A percentile compares a stretch with the other conserved stretches of the same genome.
These are phyloP conservation scores for Arabidopsis thaliana DNA, from an alignment of 345 rosid genomes.

Conservation along the genomic window TAIR10.1 NC_003076.8:23176501-23177000, in stretches of 20 bases:
- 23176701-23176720: constrained; percentile 24
- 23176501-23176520: background rate
- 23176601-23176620: background rate
- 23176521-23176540: background rate
- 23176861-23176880: no score
- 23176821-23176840: background rate
- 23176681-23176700: constrained; percentile 21
- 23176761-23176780: background rate
- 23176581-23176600: no score
- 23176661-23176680: background rate
- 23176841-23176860: no score
- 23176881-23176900: no score
- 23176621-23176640: background rate
- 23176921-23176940: no score
- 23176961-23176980: no score
- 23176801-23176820: background rate
- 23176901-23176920: no score
- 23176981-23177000: no score
- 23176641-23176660: background rate
- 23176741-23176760: background rate
- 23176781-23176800: background rate
- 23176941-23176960: no score
- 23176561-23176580: background rate
- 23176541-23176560: background rate
- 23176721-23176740: constrained; percentile 8